Base-by-base conservation (phyloP, 148 eudicot species). In the Chenopodium formosanum region DNA sequence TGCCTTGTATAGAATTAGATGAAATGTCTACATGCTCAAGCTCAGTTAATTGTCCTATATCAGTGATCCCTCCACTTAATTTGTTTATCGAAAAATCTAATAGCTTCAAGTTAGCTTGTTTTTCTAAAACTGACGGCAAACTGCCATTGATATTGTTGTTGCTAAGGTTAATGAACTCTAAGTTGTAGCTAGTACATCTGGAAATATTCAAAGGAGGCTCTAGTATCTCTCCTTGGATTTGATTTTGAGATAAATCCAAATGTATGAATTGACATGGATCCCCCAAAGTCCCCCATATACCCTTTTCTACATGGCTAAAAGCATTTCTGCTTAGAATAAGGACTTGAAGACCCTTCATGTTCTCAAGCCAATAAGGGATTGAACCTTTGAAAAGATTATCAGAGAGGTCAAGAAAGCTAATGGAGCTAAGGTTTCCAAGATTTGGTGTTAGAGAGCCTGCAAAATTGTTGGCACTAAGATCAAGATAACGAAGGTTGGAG, bases 21-120 rank as follows among this genome's bases (percentile, higher is more conserved):
- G 80, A 78, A 6, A 78, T 44, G 48, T 78, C 80, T 32, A 78
- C 8, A 48, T 31, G 23, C 67, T 60, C 78, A 29, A 76, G 17
- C 11, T 58, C 37, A 47, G 68, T 1, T 9, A 76, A 76, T 27
- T 76, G 67, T 23, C 14, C 23, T 23, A 23, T 23, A 23, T 23
- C 23, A 23, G 23, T 23, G 23, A 23, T 23, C 23, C 23, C 23
- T 23, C 23, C 23, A 23, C 23, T 23, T 23, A 23, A 23, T 23
- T 23, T 23, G 23, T 23, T 23, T 23, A 23, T 23, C 23, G 23
- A 23, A 23, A 23, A 23, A 23, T 23, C 23, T 23, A 23, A 23
- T 23, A 23, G 23, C 23, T 23, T 23, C 23, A 23, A 23, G 23
- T 23, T 23, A 23, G 23, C 23, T 23, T 23, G 23, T 23, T 23